Evolutionary conservation across 768 basidiomycete species (phyloP).

Genomic region (Kwoniella dendrophila): DNA sequence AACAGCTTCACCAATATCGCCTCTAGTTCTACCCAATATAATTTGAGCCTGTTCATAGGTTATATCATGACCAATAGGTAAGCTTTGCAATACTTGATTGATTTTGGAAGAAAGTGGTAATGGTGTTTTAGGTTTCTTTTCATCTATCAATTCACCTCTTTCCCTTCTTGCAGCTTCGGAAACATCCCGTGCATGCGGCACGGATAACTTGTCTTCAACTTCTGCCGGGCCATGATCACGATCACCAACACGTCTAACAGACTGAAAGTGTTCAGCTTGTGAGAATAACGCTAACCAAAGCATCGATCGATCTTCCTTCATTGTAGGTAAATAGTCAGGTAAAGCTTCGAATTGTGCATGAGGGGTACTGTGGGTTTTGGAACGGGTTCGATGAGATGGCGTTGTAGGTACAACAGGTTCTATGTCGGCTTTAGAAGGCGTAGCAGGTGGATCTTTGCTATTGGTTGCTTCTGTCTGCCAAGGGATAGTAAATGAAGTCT

Average conservation of each 20-base stretch:
- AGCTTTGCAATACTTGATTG: slow-evolving; percentile 24
- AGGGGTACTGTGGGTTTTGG: not conserved
- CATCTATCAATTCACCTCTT: slow-evolving; percentile 28
- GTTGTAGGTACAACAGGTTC: slow-evolving; percentile 7
- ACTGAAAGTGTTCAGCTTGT: slow-evolving; percentile 47
- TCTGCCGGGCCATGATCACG: slow-evolving; percentile 44
- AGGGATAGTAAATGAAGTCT: slow-evolving; percentile 49
- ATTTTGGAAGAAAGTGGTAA: not conserved
- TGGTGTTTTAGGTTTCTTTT: slow-evolving; percentile 4
- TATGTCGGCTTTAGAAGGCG: slow-evolving; percentile 29
- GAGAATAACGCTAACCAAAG: slow-evolving; percentile 50
- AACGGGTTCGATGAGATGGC: slow-evolving; percentile 9
- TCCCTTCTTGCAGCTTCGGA: slow-evolving; percentile 32
- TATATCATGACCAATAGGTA: slow-evolving; percentile 36
- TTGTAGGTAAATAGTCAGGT: slow-evolving; percentile 35
- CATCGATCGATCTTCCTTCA: slow-evolving; percentile 39
- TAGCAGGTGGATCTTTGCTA: slow-evolving; percentile 17
- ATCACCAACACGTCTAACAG: slow-evolving; percentile 39
- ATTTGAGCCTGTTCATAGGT: slow-evolving; percentile 15
- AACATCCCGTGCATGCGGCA: slow-evolving; percentile 40
- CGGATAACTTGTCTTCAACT: slow-evolving; percentile 39
- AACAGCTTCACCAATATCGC: slow-evolving; percentile 41
- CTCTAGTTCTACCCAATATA: slow-evolving; percentile 31
- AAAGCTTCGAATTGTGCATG: slow-evolving; percentile 19
- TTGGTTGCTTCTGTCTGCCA: slow-evolving; percentile 28